Conservation (phyloP, 2,329 filamentous ascomycete genomes). For the Aspergillus pseudoviridinutans region DNA sequence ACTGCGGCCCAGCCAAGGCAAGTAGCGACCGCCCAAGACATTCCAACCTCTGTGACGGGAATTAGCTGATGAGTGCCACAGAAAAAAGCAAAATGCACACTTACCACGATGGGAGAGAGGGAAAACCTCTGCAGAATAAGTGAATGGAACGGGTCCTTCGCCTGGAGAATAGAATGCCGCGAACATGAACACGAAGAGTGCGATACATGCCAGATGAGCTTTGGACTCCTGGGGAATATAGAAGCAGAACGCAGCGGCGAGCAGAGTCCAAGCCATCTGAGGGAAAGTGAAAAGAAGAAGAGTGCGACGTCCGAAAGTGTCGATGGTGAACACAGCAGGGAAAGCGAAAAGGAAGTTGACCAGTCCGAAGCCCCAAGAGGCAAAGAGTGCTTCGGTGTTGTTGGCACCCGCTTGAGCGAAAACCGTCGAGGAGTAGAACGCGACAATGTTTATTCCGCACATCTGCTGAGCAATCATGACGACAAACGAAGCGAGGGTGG, state of each 20-base stretch:
- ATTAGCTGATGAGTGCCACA: slow-evolving; percentile 22
- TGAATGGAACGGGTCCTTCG: slow-evolving; percentile 54
- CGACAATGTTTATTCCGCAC: slow-evolving; percentile 70
- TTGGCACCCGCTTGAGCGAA: slow-evolving; percentile 53
- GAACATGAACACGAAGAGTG: slow-evolving; percentile 62
- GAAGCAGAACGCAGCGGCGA: slow-evolving; percentile 59
- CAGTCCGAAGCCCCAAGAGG: slow-evolving; percentile 62
- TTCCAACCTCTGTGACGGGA: slow-evolving; percentile 41
- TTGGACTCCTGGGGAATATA: slow-evolving; percentile 43
- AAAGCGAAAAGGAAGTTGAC: slow-evolving; percentile 65
- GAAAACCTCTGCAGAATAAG: slow-evolving; percentile 55
- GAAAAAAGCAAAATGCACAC: slow-evolving; percentile 3
- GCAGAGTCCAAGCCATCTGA: slow-evolving; percentile 64
- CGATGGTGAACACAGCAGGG: slow-evolving; percentile 63
- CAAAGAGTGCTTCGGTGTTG: slow-evolving; percentile 55
- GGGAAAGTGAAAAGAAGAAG: slow-evolving; percentile 64
- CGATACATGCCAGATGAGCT: slow-evolving; percentile 52
- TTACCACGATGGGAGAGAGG: slow-evolving; percentile 51
- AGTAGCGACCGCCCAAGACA: slow-evolving; percentile 44
- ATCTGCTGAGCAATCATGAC: slow-evolving; percentile 79
- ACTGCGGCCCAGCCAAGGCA: slow-evolving; percentile 49
- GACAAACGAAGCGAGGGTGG: slow-evolving; percentile 70
- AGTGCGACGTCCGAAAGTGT: slow-evolving; percentile 61
- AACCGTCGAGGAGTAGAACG: slow-evolving; percentile 67
- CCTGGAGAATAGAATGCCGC: slow-evolving; percentile 61